Evolutionary conservation across 495 filamentous ascomycete species (phyloP).

Genomic region (Aspergillus nidulans): DNA sequence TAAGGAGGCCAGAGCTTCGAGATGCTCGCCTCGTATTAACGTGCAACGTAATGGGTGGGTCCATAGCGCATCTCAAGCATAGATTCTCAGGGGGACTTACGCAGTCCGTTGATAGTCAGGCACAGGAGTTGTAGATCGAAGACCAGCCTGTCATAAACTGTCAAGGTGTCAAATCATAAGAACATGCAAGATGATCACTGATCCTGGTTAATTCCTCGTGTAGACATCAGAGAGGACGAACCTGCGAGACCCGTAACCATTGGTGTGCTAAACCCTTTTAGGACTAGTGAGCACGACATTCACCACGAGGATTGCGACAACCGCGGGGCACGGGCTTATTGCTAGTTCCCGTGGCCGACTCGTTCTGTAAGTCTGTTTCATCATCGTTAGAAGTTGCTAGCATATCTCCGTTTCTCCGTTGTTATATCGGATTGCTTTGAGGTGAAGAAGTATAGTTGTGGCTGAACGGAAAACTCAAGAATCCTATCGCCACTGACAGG

Average conservation of each 20-base stretch:
- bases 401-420: neutral
- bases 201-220: neutral
- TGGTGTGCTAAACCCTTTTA: neutral
- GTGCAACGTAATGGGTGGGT: neutral
- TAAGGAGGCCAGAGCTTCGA: neutral
- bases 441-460: neutral
- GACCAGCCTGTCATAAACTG: neutral
- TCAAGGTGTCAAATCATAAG: neutral
- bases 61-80: neutral
- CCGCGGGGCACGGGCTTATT: neutral
- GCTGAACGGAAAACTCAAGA: neutral
- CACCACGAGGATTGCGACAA: slow-evolving; percentile 13
- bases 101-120: neutral
- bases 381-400: neutral
- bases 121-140: neutral
- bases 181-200: neutral
- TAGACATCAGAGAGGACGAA: neutral
- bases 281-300: slow-evolving; percentile 25
- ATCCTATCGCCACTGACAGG: neutral
- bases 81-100: neutral
- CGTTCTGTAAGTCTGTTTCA: neutral
- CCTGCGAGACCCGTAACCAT: neutral
- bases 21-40: neutral
- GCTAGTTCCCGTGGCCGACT: neutral
- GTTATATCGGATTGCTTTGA: neutral